Percentiles rank a stretch among this genome's conserved stretches.
These are phyloP conservation scores for Adansonia rubrostipa DNA, from an alignment of 441 rosid species.

Conservation along the genomic window DNA sequence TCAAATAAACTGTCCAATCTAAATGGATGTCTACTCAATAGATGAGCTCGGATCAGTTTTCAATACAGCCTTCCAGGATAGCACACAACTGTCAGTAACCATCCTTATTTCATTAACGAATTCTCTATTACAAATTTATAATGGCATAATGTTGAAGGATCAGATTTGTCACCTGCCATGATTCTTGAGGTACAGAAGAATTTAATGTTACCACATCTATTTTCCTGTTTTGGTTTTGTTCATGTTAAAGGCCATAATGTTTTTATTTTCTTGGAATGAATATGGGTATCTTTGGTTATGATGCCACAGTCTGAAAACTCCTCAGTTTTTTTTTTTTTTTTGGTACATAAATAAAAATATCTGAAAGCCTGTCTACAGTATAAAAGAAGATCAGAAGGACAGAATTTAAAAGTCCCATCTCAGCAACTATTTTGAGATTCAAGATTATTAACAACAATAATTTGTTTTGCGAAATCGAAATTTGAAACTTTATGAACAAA, in stretches of 20 bases:
- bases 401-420: neutral
- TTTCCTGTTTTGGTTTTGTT: too few species aligned
- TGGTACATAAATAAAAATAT: neutral
- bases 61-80: neutral
- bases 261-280: too few species aligned
- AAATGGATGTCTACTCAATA: too few species aligned
- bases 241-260: too few species aligned
- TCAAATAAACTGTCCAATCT: too few species aligned
- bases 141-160: constrained; percentile 22
- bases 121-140: neutral
- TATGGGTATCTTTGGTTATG: too few species aligned
- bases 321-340: too few species aligned
- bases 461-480: neutral
- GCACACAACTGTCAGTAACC: too few species aligned
- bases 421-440: constrained; percentile 9
- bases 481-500: constrained; percentile 22
- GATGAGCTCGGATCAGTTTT: too few species aligned
- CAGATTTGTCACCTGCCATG: constrained; percentile 42
- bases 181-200: too few species aligned
- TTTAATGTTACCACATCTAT: too few species aligned
- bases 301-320: too few species aligned
- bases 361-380: constrained; percentile 27
- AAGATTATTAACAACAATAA: neutral
- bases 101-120: neutral
- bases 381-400: neutral